Evolutionary conservation across 2,329 filamentous ascomycete species (phyloP).

Genomic region (Colletotrichum higginsianum): DNA sequence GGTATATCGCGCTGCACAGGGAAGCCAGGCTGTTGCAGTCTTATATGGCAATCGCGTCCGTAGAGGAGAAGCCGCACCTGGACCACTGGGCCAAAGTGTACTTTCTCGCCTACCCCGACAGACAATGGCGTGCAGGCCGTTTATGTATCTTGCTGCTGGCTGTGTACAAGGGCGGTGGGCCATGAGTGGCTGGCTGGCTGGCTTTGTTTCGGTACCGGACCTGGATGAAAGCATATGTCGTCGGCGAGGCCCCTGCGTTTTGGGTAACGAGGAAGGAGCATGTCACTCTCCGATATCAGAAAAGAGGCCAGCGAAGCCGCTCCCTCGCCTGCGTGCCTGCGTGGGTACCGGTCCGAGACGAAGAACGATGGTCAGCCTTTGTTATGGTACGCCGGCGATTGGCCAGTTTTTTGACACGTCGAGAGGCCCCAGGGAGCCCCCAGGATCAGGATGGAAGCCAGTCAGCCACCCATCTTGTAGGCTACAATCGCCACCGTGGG

Average conservation of each 20-base stretch:
- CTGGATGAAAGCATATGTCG: not conserved
- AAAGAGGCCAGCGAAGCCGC: not conserved
- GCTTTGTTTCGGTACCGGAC: not conserved
- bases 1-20: not conserved
- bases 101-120: not conserved
- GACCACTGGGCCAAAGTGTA: not conserved
- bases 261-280: no score
- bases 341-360: not conserved
- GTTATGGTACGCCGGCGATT: not conserved
- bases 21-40: conserved; percentile 1
- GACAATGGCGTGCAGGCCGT: not conserved
- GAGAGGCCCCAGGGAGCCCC: not conserved
- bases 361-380: not conserved
- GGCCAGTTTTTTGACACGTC: not conserved
- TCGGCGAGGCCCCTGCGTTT: no score
- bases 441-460: not conserved
- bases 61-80: not conserved
- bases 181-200: not conserved
- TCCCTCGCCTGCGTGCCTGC: no score
- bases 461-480: not conserved
- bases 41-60: not conserved
- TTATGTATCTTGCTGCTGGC: not conserved
- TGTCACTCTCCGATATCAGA: no score
- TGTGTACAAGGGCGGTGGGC: no score
- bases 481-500: no score